Evolutionary conservation across 805 yeast genomes (phyloP), one percentile per base, ranked within the genome.

Genomic region (Wickerhamiella domercqiae): DNA sequence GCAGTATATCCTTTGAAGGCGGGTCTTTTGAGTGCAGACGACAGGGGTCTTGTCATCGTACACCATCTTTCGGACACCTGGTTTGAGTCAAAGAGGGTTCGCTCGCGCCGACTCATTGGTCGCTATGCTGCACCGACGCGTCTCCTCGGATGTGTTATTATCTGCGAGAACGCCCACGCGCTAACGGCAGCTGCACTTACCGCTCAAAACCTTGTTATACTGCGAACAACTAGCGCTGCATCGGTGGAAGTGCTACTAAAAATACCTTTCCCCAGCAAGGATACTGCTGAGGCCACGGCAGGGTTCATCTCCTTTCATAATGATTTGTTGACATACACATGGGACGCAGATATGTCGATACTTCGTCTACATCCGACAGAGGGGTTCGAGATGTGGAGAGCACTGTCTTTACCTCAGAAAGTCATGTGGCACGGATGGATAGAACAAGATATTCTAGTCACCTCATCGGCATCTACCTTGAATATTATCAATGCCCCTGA

Each of bases 11-110:
- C 73, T 47, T 24, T 9, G 9, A 13, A 14, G 71, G 73, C 4
- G 75, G 68, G 38, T 63, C 80, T n/a, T 66, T 71, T 24, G 13
- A 66, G 74, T 14, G 59, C 71, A 2, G 82, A 78, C 49, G 56
- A 60, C 7, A 49, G 59, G 9, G 84, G 86, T 0, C 53, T 71
- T 43, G 66, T 78, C 5, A 62, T 75, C 37, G 64, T 62, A 44
- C 94, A 86, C 52, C 70, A 70, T 48, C 78, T 78, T n/a, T n/a
- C n/a, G n/a, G n/a, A n/a, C n/a, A n/a, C n/a, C n/a, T n/a, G n/a
- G n/a, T n/a, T n/a, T n/a, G n/a, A n/a, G n/a, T n/a, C n/a, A n/a
- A n/a, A n/a, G n/a, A n/a, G n/a, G n/a, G n/a, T n/a, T n/a, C n/a
- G n/a, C n/a, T 79, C 4, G 48, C 72, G 20, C 87, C 87, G 0